Evolutionary conservation across 371 early-diverging fungal genomes (phyloP).

Genomic region (Thermomucor indicae-seudaticae): DNA sequence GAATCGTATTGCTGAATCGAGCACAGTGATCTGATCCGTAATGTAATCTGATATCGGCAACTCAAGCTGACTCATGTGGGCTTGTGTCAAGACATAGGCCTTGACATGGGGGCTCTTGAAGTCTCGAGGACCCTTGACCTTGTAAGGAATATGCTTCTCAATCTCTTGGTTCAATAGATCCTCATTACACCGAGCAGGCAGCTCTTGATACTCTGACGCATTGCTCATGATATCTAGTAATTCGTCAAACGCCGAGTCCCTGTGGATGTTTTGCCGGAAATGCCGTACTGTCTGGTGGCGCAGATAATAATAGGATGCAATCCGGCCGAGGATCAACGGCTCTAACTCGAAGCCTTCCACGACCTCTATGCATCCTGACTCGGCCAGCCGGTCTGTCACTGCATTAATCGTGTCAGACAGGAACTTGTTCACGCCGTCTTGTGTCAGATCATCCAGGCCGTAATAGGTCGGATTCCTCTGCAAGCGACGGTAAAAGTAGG

Average conservation of each 20-base stretch:
- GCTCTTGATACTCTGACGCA: conserved; percentile 82
- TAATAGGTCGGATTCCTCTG: conserved; percentile 94
- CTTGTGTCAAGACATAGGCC: conserved; percentile 84
- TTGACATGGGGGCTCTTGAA: conserved; percentile 87
- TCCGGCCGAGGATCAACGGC: conserved; percentile 72
- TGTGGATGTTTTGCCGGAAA: conserved; percentile 49
- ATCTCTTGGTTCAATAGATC: conserved; percentile 79
- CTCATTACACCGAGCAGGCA: conserved; percentile 92
- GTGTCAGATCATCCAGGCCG: conserved; percentile 76
- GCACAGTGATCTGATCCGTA: conserved; percentile 88
- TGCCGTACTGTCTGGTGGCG: conserved; percentile 74
- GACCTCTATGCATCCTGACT: conserved; percentile 72
- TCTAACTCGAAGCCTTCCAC: conserved; percentile 55
- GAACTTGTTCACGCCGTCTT: conserved; percentile 63
- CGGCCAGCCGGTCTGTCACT: conserved; percentile 61
- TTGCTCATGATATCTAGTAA: conserved; percentile 73
- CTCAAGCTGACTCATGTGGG: conserved; percentile 68
- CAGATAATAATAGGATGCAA: conserved; percentile 90
- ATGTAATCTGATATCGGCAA: conserved; percentile 85
- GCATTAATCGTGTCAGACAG: conserved; percentile 74
- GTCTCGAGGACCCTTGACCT: conserved; percentile 44
- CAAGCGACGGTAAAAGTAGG: conserved; percentile 89
- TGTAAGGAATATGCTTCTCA: conserved; percentile 57
- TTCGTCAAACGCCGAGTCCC: conserved; percentile 47
- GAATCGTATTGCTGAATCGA: conserved; percentile 91